Base-by-base conservation (phyloP, 768 basidiomycete genomes). In the Tephrocybe sp. region DNA sequence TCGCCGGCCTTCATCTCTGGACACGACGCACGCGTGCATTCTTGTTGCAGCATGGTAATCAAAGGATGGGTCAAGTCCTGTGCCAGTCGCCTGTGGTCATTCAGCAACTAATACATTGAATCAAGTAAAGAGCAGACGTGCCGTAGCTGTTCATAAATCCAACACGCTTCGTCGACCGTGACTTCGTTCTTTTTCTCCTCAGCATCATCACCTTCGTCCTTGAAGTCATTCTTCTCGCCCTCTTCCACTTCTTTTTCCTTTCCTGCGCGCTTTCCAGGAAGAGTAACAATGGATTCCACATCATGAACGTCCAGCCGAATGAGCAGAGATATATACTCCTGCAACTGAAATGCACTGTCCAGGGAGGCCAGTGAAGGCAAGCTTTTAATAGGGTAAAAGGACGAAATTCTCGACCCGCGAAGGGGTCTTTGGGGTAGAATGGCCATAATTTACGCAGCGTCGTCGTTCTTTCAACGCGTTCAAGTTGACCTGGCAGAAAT, bases 1-100 rank as follows among this genome's bases (percentile, higher is more conserved):
- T 97, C 92, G 47, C 91, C 91, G n/a, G 94, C 94, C 67, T 94
- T 94, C 95, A 99, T 99, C 69, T 95, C 87, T 1, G 94, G 91
- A 73, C 95, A 99, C 9, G 86, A 81, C 29, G 77, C 69, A 31
- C 90, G 82, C 11, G 86, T 91, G 63, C 94, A 98, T 64, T 91
- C 90, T 57, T 86, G 83, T 63, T 93, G 91, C 33, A 94, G 70
- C 62, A 82, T 84, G 1, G 87, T 89, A 39, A 94, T 88, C 34
- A 93, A 75, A 4, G 91, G 91, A 58, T 91, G 85, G 0, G 88
- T 84, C 25, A 94, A 74, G 64, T 94, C 92, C 66, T 91, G 88
- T 5, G 91, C 89, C 10, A 94, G 80, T 18, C 92, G 89, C 60
- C 91, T 94, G n/a, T 33, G 16, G 8, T 3, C 34, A 37, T 40